Evolutionary conservation across 306 rosid genomes (phyloP).

Genomic region (Cucurbita moschata): DNA sequence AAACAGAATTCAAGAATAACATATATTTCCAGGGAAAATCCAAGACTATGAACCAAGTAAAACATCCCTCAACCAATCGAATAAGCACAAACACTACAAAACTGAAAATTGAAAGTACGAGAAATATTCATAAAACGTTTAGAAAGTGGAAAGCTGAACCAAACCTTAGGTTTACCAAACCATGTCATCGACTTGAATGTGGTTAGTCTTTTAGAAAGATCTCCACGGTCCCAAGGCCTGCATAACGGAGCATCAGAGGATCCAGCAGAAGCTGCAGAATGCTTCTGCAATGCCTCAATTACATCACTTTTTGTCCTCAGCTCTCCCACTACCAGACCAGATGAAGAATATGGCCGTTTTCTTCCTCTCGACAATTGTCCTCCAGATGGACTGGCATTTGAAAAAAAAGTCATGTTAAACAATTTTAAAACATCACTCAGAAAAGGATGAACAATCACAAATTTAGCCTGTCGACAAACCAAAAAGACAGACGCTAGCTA

Average conservation of each 20-base stretch:
- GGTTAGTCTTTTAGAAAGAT: constrained; percentile 57
- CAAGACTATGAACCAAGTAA: background rate
- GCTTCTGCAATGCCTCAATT: constrained; percentile 17
- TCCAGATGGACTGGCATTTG: constrained; percentile 28
- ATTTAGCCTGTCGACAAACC: background rate
- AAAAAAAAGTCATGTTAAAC: background rate
- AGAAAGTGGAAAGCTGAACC: background rate
- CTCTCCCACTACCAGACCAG: constrained; percentile 32
- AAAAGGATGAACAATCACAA: background rate
- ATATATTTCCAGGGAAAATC: background rate
- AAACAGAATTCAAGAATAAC: background rate
- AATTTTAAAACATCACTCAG: background rate
- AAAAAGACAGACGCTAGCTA: background rate
- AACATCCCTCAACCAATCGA: background rate
- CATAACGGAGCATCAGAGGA: constrained; percentile 29
- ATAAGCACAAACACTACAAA: background rate
- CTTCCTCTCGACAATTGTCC: constrained; percentile 31
- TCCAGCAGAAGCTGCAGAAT: constrained; percentile 18
- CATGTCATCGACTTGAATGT: constrained; percentile 92
- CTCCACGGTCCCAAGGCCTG: constrained; percentile 91
- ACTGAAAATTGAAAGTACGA: background rate
- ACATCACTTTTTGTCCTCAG: constrained; percentile 26
- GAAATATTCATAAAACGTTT: background rate
- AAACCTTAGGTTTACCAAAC: constrained; percentile 94
- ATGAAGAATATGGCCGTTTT: constrained; percentile 44